Evolutionary conservation across 2,329 filamentous ascomycete genomes (phyloP), one percentile per base, ranked within the genome.

Genomic region (Sporothrix humicola): DNA sequence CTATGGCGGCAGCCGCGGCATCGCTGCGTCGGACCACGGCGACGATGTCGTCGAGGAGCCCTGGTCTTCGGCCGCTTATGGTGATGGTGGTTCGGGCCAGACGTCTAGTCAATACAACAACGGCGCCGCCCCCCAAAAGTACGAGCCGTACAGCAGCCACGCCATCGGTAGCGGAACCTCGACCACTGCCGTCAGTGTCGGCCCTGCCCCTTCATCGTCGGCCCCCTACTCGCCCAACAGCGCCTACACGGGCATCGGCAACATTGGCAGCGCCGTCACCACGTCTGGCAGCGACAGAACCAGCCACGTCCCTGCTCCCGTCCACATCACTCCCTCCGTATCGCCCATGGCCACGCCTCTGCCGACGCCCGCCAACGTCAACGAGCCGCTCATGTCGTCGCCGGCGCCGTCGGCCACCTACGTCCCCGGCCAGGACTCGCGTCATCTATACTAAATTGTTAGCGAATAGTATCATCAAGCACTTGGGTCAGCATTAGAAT

Each of bases 331-430:
- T 15, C 65, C 65, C 1, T n/a, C 50, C 15, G 61, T 44, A 2
- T 37, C 54, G 69, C 48, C 66, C 56, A 26, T 44, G 46, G 56
- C 17, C 20, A 44, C 54, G 15, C 37, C 37, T 10, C 46, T 54
- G 8, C 66, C 44, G 2, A 26, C 54, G 2, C 48, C 37, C n/a
- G 56, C 58, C 26, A 42, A 66, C 13, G 26, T n/a, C n/a, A 56
- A 58, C n/a, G 48, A 26, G 20, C 72, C 72, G 31, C 23, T 66
- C 17, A 65, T 68, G n/a, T 20, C 61, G 46, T 59, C 72, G 23
- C 20, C 71, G 7, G 50, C 20, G 2, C 61, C 52, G 26, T 73
- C 72, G 12, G 66, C 72, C 12, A 71, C 56, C 31, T 73, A 73
- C 3, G 23, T 71, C 1, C 72, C 72, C 13, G 56, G 48, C 13